Evolutionary conservation across 768 basidiomycete genomes (phyloP).

Genomic region (Pholiota conissans): DNA sequence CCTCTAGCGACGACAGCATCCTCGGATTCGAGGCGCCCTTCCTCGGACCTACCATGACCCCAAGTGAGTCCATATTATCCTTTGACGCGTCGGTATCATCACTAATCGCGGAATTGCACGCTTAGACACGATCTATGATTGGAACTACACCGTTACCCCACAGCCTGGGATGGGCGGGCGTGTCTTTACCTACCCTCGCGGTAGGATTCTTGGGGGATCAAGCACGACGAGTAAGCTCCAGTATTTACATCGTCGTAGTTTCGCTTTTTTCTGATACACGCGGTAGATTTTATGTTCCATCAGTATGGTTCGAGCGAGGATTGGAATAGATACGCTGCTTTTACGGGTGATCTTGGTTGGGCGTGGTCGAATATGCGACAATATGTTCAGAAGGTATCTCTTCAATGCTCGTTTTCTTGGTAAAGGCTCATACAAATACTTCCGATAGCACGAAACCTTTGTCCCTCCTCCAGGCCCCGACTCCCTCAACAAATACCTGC

Average conservation of each 20-base stretch:
- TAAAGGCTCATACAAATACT: too few species aligned
- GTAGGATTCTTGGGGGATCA: conserved; percentile 1
- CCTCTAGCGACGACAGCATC: conserved; percentile 15
- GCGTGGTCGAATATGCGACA: conserved; percentile 35
- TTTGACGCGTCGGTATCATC: neutral
- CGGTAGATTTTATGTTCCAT: conserved; percentile 34
- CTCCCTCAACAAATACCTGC: conserved; percentile 34
- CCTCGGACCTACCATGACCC: conserved; percentile 18
- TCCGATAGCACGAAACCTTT: conserved; percentile 33
- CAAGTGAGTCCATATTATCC: conserved; percentile 1
- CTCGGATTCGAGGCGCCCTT: conserved; percentile 16
- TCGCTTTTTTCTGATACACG: neutral
- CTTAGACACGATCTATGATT: conserved; percentile 3
- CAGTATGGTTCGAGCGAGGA: conserved; percentile 38
- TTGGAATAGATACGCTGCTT: conserved; percentile 31
- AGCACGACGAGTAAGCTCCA: neutral
- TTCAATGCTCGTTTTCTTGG: neutral
- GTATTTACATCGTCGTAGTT: neutral
- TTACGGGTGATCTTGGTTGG: conserved; percentile 37
- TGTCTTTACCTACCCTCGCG: neutral
- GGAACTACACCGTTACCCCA: conserved; percentile 4
- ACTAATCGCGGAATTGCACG: neutral
- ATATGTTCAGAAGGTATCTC: conserved; percentile 30
- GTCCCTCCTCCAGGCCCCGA: conserved; percentile 33
- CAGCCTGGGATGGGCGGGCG: neutral